Base-by-base conservation (phyloP, 768 basidiomycete genomes). In the Rhodotorula toruloides region DNA sequence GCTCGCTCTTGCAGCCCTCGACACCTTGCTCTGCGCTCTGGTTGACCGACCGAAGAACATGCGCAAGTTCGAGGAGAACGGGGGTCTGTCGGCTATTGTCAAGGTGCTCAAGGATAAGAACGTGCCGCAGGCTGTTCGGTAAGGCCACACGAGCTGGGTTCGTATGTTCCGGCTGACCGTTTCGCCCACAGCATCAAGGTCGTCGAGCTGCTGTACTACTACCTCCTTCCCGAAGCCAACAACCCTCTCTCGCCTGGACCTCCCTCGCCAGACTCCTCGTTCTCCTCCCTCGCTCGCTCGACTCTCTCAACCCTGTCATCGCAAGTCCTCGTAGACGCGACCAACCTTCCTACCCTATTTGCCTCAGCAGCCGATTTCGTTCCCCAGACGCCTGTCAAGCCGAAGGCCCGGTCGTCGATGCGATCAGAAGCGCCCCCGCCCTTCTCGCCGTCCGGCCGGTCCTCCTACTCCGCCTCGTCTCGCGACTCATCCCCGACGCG, bases 161-260 rank as follows among this genome's bases (percentile, higher is more conserved):
- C 8, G 17, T n/a, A 5, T 17, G 5, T 34, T 34, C 19, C 29
- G 40, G 40, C 13, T 42, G 40, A 42, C 13, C 40, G 49, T 14
- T 40, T 27, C 39, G 39, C 43, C 31, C 21, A 17, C 73, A 94
- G 92, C 73, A 94, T 96, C 88, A 94, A 94, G 79, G 94, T 91
- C 68, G 81, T 97, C 25, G 93, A 96, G 76, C 92, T 96, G 73
- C 79, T 97, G 22, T 94, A 94, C 77, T 96, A 93, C 77, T 97
- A 97, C 76, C 81, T 97, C 12, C 81, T 94, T 50, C 92, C 93
- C 65, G 92, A 96, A 75, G 27, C 32, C n/a, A n/a, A n/a, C 34
- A 3, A 2, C 2, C 37, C 54, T 4, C 3, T 27, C 13, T 2
- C 8, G 22, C 14, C 37, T 3, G 10, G 32, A 12, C 39, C 46